phyloP scores from a whole-genome alignment of 176 grass and related monocot species.

The Dendrocalamus sinicus region DNA sequence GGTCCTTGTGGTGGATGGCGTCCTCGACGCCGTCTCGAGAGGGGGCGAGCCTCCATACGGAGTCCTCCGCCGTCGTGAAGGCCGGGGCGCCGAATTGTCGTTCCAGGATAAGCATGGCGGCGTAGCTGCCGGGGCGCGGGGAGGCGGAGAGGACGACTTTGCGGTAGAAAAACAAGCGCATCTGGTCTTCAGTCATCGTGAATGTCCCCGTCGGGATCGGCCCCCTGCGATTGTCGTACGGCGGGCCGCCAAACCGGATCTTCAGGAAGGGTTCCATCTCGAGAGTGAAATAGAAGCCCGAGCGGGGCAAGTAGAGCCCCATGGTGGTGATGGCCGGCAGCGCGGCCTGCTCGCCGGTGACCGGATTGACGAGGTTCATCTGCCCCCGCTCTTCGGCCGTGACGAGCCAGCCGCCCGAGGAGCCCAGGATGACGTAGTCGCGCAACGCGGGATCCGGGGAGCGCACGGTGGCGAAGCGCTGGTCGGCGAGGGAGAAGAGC shows the following conservation, averaged over 20 bases:
- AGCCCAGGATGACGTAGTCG: neutral
- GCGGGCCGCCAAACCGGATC: neutral
- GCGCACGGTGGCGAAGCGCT: no score
- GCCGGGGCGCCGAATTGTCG: neutral
- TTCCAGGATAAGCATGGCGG: neutral
- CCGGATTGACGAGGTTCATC: constrained; percentile 4
- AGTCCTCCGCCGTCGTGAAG: neutral
- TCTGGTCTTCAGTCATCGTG: neutral
- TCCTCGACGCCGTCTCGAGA: neutral
- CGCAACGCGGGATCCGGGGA: neutral
- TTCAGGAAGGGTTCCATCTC: neutral
- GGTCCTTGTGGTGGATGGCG: neutral
- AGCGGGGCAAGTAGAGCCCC: neutral
- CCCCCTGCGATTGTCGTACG: no score
- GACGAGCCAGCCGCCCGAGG: constrained; percentile 14
- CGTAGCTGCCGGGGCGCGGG: no score
- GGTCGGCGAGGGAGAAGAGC: constrained; percentile 12
- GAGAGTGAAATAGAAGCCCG: no score
- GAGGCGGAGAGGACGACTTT: neutral
- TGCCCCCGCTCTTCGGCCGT: neutral
- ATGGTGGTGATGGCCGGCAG: constrained; percentile 13
- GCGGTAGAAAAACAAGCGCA: neutral
- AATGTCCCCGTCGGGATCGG: rapidly evolving
- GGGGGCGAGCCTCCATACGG: neutral
- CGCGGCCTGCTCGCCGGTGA: neutral